Evolutionary conservation across 108 stramenopile species (phyloP), one percentile per base, ranked within the genome.

Genomic region (Nitzschia palea): DNA sequence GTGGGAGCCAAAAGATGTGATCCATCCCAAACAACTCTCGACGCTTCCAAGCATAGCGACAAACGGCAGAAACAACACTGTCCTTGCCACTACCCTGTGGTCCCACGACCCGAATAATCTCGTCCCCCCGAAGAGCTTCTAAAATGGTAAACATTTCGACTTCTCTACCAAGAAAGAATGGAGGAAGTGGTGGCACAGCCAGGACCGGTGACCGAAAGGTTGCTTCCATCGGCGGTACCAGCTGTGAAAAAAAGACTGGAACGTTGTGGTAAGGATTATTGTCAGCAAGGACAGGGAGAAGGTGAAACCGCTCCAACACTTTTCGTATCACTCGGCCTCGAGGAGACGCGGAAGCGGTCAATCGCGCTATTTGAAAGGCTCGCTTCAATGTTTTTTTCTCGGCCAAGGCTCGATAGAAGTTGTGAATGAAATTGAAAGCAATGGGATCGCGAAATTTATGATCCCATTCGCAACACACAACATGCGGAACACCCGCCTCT

Each of bases 401-500:
- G 5, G 68, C 76, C 23, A 87, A 68, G 2, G 83, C 74, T 27
- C 68, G 66, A 65, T 90, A 90, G 63, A 91, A 90, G 31, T 36
- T 56, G 22, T 79, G 74, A 2, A 85, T 67, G 74, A 91, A 94
- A 25, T 83, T 77, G 1, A 80, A 65, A 12, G 85, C 83, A 23
- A 82, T 77, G 27, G 62, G 47, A 75, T 94, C 93, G 43, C 73
- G 68, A 37, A 94, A 71, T 44, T 51, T 50, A 31, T 62, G 73
- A 32, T 83, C 79, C 34, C 62, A 37, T 53, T 68, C 67, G 15
- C 91, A 86, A 47, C 84, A 86, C 3, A 96, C 90, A 8, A 96
- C 95, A 73, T 95, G 95, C 23, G 81, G 82, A 23, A 94, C 88
- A 18, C 93, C 93, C 5, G 93, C 93, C 3, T 77, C 82, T 17